A percentile compares a stretch with the other conserved stretches of the same genome.
Conservation (phyloP, 2,329 filamentous ascomycete species). For the Fusarium sp. region DNA sequence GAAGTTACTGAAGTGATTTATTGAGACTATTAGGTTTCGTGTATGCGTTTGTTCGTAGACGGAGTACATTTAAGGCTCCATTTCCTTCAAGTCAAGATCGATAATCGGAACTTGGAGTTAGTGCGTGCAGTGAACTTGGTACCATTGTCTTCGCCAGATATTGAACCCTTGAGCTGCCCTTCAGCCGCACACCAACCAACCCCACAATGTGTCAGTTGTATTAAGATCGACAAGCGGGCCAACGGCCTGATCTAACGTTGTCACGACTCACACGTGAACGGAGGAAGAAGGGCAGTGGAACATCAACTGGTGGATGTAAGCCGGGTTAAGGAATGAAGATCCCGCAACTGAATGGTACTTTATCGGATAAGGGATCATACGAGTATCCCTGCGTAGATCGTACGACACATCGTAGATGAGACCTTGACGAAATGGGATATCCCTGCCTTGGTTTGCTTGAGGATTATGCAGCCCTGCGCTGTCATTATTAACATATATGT, state of each 20-base stretch:
- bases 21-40: no score
- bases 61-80: no score
- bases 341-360: not conserved
- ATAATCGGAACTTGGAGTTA: no score
- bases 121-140: no score
- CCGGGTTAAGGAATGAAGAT: not conserved
- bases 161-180: not conserved
- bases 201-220: no score
- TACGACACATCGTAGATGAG: not conserved
- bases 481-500: not conserved
- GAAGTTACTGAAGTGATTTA: no score
- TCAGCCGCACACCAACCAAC: not conserved
- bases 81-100: no score
- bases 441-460: not conserved
- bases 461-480: not conserved
- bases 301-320: no score
- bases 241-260: not conserved
- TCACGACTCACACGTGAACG: not conserved
- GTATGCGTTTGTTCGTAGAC: no score
- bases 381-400: not conserved
- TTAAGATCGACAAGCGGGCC: not conserved
- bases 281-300: not conserved
- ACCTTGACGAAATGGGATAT: no score
- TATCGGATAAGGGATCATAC: not conserved
- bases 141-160: not conserved